Evolutionary conservation across 768 basidiomycete genomes (phyloP), one percentile per base, ranked within the genome.

Genomic region (Daedaleopsis sinensis): DNA sequence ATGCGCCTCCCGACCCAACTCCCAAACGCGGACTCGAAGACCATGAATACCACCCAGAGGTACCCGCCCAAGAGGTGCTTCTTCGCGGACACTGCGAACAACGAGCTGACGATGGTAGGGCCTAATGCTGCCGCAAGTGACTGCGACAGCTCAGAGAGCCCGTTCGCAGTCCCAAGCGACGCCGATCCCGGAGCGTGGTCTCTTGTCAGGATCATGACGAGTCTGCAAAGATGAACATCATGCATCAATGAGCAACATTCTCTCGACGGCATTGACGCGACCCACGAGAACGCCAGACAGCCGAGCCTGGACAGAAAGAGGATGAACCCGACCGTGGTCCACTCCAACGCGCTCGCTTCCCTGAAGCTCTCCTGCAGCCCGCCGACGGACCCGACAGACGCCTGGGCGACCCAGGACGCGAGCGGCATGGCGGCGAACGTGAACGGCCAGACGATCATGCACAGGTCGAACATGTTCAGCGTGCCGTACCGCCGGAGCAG

Each of bases 271-370:
- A 48, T 3, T 47, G 12, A 7, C 21, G 47, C 47, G 47, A 79
- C 86, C 59, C 56, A 87, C 86, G 83, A 80, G 67, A 79, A 87
- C 4, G 82, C 80, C 13, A 88, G 73, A 38, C 74, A 76, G 1
- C 76, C 82, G 3, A 82, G 52, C 50, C 84, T 76, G 13, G 80
- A 79, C 23, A 82, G 58, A 18, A 74, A 71, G 19, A 89, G 75
- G 9, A 80, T 71, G 18, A 82, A 35, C 5, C 73, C 75, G 43
- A 89, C 79, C 2, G 79, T 82, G 15, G 71, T 62, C 85, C 87
- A 88, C 43, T 87, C 70, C n/a, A 72, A 47, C n/a, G 68, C 73
- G 27, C 24, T 65, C 66, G 19, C 70, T 68, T 15, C 57, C 50
- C 49, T 39, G 15, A 46, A 24, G 11, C 15, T 35, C 13, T 36